phyloP scores from a whole-genome alignment of 306 rosid genomes.

The Betula pendula region DNA sequence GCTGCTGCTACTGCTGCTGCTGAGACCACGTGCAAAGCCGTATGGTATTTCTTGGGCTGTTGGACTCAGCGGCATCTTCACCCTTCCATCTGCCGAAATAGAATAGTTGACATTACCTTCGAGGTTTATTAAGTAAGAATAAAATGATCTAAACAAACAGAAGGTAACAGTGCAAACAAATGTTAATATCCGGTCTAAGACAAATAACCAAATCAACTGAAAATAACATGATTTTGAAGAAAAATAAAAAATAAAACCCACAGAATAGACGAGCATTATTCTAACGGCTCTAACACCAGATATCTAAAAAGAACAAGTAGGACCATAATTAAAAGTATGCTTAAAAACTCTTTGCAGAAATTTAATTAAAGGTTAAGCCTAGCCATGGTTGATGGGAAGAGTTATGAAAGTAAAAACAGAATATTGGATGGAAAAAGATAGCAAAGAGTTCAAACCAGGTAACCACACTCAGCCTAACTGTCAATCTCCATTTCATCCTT shows the following conservation, averaged over 20 bases:
- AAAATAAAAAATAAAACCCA: too few species aligned
- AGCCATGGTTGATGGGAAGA: background rate
- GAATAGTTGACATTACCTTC: constrained; percentile 1
- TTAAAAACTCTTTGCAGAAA: background rate
- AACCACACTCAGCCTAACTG: background rate
- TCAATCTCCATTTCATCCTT: background rate
- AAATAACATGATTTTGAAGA: too few species aligned
- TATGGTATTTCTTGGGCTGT: constrained; percentile 63
- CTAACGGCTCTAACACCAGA: background rate
- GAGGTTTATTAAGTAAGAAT: background rate
- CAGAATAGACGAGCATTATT: too few species aligned
- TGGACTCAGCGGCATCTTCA: constrained; percentile 91
- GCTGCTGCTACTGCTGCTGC: constrained; percentile 37
- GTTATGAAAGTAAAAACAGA: background rate
- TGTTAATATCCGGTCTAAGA: background rate
- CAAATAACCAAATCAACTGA: too few species aligned
- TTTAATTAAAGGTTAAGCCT: background rate
- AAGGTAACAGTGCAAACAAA: background rate
- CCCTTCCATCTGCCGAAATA: constrained; percentile 77
- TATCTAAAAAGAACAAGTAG: background rate
- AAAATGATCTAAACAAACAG: background rate
- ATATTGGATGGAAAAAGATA: background rate
- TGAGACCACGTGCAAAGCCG: constrained; percentile 48
- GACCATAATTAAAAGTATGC: background rate
- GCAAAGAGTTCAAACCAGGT: background rate